Evolutionary conservation across 176 grass and related monocot species (phyloP).

Genomic region (Areca catechu): DNA sequence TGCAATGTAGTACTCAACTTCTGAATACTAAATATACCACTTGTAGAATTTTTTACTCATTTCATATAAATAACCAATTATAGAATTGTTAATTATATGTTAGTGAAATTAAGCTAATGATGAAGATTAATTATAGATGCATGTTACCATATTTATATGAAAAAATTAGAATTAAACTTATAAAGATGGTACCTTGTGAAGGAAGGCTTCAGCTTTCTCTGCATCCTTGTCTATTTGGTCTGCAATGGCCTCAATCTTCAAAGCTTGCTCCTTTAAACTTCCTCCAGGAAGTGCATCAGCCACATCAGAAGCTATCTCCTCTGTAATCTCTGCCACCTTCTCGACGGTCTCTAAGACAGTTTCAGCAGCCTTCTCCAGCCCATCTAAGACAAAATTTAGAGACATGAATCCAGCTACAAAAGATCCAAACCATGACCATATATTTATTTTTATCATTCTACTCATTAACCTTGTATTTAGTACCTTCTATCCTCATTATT

Average conservation of each 20-base stretch:
- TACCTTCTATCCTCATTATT: slow-evolving; percentile 36
- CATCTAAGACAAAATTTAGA: slow-evolving; percentile 28
- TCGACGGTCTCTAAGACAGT: slow-evolving; percentile 37
- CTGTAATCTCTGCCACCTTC: slow-evolving; percentile 45
- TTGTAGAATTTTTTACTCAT: too few species aligned
- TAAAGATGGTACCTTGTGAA: slow-evolving; percentile 42
- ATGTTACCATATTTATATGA: too few species aligned
- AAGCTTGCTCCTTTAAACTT: slow-evolving; percentile 28
- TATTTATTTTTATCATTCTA: too few species aligned
- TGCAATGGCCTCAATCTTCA: slow-evolving; percentile 48
- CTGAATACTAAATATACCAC: too few species aligned
- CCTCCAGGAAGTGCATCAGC: slow-evolving; percentile 35
- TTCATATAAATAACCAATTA: too few species aligned
- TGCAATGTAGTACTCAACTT: too few species aligned
- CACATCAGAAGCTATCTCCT: slow-evolving; percentile 47
- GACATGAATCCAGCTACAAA: background rate
- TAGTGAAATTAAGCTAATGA: too few species aligned
- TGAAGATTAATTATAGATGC: too few species aligned
- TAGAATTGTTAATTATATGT: too few species aligned
- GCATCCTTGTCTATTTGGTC: slow-evolving; percentile 52
- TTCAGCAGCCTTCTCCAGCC: slow-evolving; percentile 24
- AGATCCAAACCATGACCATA: too few species aligned
- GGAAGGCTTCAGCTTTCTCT: slow-evolving; percentile 46
- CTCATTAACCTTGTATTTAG: background rate
- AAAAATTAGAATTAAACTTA: background rate